Base-by-base conservation (phyloP, 345 rosid genomes). In the Populus nigra region DNA sequence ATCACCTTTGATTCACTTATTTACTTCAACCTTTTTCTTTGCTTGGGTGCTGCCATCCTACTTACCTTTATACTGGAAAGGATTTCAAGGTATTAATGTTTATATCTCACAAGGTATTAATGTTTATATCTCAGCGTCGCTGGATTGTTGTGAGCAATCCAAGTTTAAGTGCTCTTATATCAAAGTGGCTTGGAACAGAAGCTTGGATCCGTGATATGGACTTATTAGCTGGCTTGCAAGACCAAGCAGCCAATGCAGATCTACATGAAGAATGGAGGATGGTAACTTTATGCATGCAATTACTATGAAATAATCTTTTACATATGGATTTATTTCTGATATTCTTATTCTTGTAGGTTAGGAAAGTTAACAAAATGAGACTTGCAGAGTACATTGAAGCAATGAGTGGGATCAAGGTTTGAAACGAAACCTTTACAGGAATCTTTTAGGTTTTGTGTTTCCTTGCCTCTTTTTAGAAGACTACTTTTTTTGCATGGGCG, bases 121-220 rank as follows among this genome's bases (percentile, higher is more conserved):
- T 39, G 16, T 81, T 33, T 76, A 70, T 76, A 73, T 79, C 76
- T 79, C 86, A 87, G 89, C 85, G 87, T 65, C 87, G 89, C 36
- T 87, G 89, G 89, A 83, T 87, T 74, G 89, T 87, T 33, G 89
- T 87, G 72, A 84, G 88, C 86, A 87, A 85, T 77, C 89, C 89
- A 55, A 76, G 85, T 79, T 84, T 87, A 73, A 84, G 83, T 81
- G 77, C 80, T 57, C 85, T 87, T 76, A 84, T 87, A 75, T 78
- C 89, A 65, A 87, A 87, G 75, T 87, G 89, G 89, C 88, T 87
- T 63, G 87, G 86, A 65, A 87, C 89, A 55, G 89, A 87, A 81
- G 85, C 86, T 78, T 87, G 89, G 89, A 83, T 87, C 41, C 88
- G 82, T 63, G 82, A 87, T 63, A 23, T 83, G 83, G 88, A 83